Evolutionary conservation across 1,284 basidiomycete species (phyloP).

Genomic region (Hemileia vastatrix): DNA sequence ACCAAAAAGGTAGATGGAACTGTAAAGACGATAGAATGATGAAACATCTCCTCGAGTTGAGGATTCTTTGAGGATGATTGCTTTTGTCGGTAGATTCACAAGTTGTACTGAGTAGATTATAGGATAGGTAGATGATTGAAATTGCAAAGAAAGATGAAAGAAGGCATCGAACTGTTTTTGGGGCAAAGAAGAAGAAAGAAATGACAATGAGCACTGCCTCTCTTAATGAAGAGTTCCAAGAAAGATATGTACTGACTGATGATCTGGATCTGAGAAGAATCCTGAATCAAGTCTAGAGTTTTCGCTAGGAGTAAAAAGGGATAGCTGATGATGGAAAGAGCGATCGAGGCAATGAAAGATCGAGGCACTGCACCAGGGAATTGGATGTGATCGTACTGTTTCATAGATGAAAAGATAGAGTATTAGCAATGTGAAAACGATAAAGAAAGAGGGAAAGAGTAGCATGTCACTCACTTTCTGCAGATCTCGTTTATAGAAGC

Average conservation of each 20-base stretch:
- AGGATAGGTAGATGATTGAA: slow-evolving; percentile 60
- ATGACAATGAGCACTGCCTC: slow-evolving; percentile 8
- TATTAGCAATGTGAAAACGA: too few relatives aligned
- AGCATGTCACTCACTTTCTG: background rate
- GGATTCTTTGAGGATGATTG: too few relatives aligned
- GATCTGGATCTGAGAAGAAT: slow-evolving; percentile 58
- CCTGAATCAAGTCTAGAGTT: slow-evolving; percentile 48
- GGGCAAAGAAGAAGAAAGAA: background rate
- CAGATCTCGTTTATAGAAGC: slow-evolving; percentile 22
- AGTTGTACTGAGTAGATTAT: slow-evolving; percentile 54
- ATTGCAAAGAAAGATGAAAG: slow-evolving; percentile 60
- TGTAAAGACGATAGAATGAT: slow-evolving; percentile 64
- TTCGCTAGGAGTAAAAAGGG: slow-evolving; percentile 50
- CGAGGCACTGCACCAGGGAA: slow-evolving; percentile 86
- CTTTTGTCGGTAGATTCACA: slow-evolving; percentile 59
- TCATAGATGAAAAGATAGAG: too few relatives aligned
- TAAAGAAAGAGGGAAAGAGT: too few relatives aligned
- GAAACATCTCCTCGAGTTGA: slow-evolving; percentile 54
- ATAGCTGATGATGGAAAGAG: slow-evolving; percentile 48
- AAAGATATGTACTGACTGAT: slow-evolving; percentile 49
- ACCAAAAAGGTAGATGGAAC: slow-evolving; percentile 89
- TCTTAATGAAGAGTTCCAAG: background rate
- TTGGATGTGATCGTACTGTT: slow-evolving; percentile 77
- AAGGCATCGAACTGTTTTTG: slow-evolving; percentile 57
- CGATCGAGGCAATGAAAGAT: slow-evolving; percentile 65